Evolutionary conservation across 2,329 filamentous ascomycete species (phyloP).

Genomic region (Colletotrichum higginsianum): DNA sequence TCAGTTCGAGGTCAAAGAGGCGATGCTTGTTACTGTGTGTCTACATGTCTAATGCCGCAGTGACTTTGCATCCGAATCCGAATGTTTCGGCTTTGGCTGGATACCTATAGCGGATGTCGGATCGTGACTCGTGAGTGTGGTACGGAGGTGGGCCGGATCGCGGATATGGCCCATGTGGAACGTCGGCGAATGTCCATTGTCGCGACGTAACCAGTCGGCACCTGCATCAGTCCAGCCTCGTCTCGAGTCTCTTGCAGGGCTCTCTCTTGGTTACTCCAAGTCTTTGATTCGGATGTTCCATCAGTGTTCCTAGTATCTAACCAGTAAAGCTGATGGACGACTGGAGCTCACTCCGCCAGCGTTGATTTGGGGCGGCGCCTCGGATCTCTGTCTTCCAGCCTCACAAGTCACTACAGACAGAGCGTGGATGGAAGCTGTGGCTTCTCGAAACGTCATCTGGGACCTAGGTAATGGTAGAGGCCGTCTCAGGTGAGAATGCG

Average conservation of each 20-base stretch:
- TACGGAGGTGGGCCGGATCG: constrained; percentile 1
- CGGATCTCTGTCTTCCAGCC: not conserved
- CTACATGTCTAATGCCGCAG: not conserved
- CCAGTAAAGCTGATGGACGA: not conserved
- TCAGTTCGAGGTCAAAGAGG: no score
- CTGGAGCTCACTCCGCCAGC: not conserved
- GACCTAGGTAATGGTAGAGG: not conserved
- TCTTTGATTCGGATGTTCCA: not conserved
- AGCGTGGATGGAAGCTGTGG: not conserved
- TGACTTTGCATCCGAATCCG: not conserved
- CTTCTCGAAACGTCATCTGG: not conserved
- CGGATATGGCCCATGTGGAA: not conserved
- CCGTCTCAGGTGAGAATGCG: not conserved
- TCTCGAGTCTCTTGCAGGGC: no score
- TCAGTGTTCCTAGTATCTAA: not conserved
- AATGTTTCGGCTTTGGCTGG: no score
- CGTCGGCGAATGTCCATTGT: not conserved
- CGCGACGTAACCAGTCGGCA: not conserved
- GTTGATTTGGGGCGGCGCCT: not conserved
- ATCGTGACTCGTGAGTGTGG: constrained; percentile 17
- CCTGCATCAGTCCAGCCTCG: not conserved
- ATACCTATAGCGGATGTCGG: not conserved
- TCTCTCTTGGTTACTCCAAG: not conserved
- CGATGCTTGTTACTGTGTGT: no score
- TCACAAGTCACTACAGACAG: no score